These are phyloP conservation scores for Pseudogymnoascus sp. DNA, from an alignment of 2,329 filamentous ascomycete genomes.

Conservation along the genomic window DNA sequence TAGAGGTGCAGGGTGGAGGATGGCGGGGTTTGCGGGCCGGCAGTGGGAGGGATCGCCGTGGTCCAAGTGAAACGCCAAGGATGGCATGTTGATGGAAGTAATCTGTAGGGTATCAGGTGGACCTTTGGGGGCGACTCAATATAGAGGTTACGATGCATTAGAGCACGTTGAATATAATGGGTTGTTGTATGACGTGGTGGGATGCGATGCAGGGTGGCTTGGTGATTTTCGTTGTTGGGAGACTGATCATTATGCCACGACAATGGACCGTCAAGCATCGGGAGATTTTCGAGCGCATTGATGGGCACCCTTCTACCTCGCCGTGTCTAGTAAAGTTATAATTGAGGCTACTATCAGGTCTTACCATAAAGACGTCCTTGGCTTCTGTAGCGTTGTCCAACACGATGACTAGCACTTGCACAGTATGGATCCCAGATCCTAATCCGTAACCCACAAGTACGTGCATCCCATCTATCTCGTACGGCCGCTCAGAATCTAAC, in stretches of 20 bases:
- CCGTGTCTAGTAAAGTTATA: not conserved
- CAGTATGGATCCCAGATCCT: not conserved
- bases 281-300: not conserved
- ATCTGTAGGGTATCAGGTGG: slow-evolving; percentile 6
- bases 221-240: not conserved
- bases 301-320: not conserved
- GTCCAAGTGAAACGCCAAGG: slow-evolving; percentile 3
- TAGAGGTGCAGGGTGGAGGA: slow-evolving; percentile 1
- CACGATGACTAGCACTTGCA: not conserved
- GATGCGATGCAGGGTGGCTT: not conserved
- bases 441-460: slow-evolving; percentile 3
- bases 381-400: not conserved
- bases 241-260: not conserved
- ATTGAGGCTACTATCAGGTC: not conserved
- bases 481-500: not conserved
- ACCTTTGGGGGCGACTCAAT: not conserved
- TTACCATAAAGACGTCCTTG: not conserved
- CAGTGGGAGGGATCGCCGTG: slow-evolving; percentile 1
- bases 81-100: not conserved
- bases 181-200: slow-evolving; percentile 1
- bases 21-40: not conserved
- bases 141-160: not conserved
- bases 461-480: not conserved
- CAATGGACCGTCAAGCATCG: not conserved
- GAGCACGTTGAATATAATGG: not conserved